A percentile compares a stretch with the other conserved stretches of the same genome.
phyloP scores from a whole-genome alignment of 2,329 filamentous ascomycete species.

The Fusarium sp. region DNA sequence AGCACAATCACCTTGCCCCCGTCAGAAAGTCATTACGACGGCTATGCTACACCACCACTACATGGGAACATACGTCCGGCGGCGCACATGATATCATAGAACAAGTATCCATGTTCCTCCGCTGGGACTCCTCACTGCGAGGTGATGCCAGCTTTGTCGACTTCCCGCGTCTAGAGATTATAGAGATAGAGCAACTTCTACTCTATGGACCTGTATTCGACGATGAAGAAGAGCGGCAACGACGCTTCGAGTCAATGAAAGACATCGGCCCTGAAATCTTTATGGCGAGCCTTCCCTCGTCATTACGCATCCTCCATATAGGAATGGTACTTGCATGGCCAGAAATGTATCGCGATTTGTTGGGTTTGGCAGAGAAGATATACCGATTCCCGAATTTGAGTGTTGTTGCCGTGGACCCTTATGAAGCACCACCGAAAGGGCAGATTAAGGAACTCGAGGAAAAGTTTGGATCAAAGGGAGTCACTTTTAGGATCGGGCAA shows the following conservation, averaged over 20 bases:
- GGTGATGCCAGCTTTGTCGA: conserved; percentile 44
- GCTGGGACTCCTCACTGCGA: conserved; percentile 43
- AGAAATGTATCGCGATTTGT: conserved; percentile 43
- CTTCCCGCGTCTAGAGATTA: conserved; percentile 44
- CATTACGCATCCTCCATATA: conserved; percentile 42
- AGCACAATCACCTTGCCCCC: conserved; percentile 37
- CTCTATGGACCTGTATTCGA: conserved; percentile 46
- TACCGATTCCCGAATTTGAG: conserved; percentile 40
- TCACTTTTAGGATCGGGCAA: conserved; percentile 38
- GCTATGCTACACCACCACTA: conserved; percentile 45
- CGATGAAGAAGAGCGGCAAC: conserved; percentile 34
- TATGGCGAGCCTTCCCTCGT: conserved; percentile 44
- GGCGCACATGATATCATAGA: conserved; percentile 45
- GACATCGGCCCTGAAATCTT: conserved; percentile 42
- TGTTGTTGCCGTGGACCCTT: conserved; percentile 44
- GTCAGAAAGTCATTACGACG: conserved; percentile 39
- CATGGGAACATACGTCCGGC: conserved; percentile 42
- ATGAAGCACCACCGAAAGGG: conserved; percentile 32
- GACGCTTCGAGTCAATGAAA: conserved; percentile 33
- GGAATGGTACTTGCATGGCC: conserved; percentile 47
- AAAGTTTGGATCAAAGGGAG: conserved; percentile 33
- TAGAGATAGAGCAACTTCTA: conserved; percentile 46
- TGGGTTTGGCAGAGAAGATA: conserved; percentile 40
- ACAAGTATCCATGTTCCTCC: conserved; percentile 40
- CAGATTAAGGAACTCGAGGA: conserved; percentile 39